Conservation (phyloP, 2,329 filamentous ascomycete species). For the Fusarium protoensiforme region DNA sequence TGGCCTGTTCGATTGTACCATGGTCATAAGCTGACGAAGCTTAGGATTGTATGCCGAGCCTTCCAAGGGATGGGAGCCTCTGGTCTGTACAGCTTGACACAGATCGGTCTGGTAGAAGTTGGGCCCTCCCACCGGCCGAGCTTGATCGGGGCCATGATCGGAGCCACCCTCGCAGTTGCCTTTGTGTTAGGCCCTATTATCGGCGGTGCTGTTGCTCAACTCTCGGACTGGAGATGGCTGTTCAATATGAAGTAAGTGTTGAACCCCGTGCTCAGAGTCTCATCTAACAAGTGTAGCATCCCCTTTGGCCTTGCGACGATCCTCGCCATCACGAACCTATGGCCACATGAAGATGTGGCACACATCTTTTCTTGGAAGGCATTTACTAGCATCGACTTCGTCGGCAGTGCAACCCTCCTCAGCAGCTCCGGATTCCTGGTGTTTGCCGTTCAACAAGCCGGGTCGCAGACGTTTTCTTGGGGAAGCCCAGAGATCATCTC, state of each 20-base stretch:
- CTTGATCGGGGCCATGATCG: constrained; percentile 65
- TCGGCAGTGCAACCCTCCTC: constrained; percentile 63
- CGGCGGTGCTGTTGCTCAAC: constrained; percentile 66
- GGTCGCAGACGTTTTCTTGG: constrained; percentile 64
- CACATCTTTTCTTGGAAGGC: constrained; percentile 54
- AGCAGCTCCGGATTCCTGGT: constrained; percentile 64
- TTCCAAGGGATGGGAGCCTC: constrained; percentile 71
- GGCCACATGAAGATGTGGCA: constrained; percentile 53
- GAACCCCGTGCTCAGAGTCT: neutral
- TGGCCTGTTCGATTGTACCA: constrained; percentile 6
- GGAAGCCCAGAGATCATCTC: constrained; percentile 61
- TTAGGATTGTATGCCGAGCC: constrained; percentile 67
- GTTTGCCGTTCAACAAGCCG: constrained; percentile 67
- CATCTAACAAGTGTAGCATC: constrained; percentile 52
- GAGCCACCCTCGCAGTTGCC: constrained; percentile 65
- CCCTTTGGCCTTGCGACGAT: constrained; percentile 61
- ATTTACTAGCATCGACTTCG: constrained; percentile 62
- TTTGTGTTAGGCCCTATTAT: constrained; percentile 69
- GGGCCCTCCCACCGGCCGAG: constrained; percentile 64
- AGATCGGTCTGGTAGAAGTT: constrained; percentile 67
- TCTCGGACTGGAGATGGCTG: constrained; percentile 67
- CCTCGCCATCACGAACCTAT: constrained; percentile 58
- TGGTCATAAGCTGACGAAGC: constrained; percentile 29
- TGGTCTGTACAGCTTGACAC: constrained; percentile 69
- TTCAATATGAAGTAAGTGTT: constrained; percentile 69